Percentiles rank a stretch among this genome's conserved stretches.
phyloP scores from a whole-genome alignment of 495 filamentous ascomycete species.

The Xanthoparmelia taractica region DNA sequence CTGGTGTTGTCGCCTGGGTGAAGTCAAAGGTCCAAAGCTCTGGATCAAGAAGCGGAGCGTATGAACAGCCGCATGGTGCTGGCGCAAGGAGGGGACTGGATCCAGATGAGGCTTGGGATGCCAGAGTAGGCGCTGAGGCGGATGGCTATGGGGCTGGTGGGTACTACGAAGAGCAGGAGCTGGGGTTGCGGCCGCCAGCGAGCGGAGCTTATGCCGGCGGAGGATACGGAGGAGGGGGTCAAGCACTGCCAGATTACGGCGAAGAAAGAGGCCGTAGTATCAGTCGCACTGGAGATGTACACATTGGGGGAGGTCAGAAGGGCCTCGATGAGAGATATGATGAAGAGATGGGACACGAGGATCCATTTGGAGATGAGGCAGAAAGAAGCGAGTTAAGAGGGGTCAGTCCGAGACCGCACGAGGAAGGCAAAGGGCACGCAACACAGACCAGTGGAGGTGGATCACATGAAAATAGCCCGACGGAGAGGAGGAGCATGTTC shows the following conservation, averaged over 20 bases:
- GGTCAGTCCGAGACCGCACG: conserved; percentile 49
- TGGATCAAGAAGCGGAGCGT: conserved; percentile 48
- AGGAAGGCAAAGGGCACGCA: conserved; percentile 29
- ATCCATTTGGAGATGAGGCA: conserved; percentile 51
- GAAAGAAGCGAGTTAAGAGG: conserved; percentile 50
- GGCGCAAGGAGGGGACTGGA: conserved; percentile 43
- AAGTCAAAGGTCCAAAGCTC: conserved; percentile 42
- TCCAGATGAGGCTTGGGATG: conserved; percentile 68
- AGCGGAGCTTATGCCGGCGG: conserved; percentile 27
- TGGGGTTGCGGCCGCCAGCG: conserved; percentile 34
- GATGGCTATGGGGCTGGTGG: conserved; percentile 44
- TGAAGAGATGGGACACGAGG: conserved; percentile 37
- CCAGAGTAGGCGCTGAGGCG: conserved; percentile 55
- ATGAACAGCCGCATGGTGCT: conserved; percentile 45
- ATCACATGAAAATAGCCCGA: conserved; percentile 24
- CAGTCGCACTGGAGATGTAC: conserved; percentile 30
- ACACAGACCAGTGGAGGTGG: conserved; percentile 27
- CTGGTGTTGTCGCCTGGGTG: conserved; percentile 53
- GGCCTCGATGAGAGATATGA: conserved; percentile 40
- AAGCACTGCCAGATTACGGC: conserved; percentile 26
- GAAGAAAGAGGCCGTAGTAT: conserved; percentile 31
- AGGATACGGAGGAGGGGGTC: conserved; percentile 28
- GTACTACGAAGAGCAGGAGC: conserved; percentile 60
- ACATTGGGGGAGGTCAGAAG: conserved; percentile 32
- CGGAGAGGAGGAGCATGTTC: conserved; percentile 50